Evolutionary conservation across 805 yeast genomes (phyloP), one percentile per base, ranked within the genome.

Genomic region (Ogataea naganishii): DNA sequence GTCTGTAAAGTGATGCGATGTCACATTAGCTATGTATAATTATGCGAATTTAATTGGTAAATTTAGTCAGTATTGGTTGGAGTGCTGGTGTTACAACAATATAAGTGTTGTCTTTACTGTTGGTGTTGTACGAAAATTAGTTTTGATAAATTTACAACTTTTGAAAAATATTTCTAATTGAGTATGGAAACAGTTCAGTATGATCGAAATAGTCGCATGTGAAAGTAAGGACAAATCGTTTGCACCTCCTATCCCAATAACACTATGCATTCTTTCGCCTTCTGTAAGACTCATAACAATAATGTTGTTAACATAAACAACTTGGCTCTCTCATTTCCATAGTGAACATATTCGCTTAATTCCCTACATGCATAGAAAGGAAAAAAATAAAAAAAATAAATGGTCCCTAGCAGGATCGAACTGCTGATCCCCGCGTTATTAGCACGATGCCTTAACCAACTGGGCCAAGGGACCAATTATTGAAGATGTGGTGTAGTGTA

Each of bases 371-470:
- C 8, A 14, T 14, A 5, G 20, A 8, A 18, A 17, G 20, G 11
- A 10, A 16, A 20, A 27, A 31, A 31, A 27, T 14, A 15, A 15
- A 21, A 34, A 46, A 31, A 44, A 40, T 16, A 40, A 53, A 47
- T 71, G 77, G 71, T 70, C 76, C 75, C 76, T 70, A 69, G 75
- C 77, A 66, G 78, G 76, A 69, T 71, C 78, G 78, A 71, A 71
- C 78, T 66, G 78, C 75, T 69, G 78, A 71, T 69, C 78, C 32
- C 33, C 37, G 44, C 41, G 44, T 39, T 39, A 39, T 39, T 39
- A 39, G 44, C 44, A 37, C 44, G 37, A 35, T 36, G 44, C 44
- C 44, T 39, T 39, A 38, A 37, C 44, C 44, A 39, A 39, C 44
- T 39, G 41, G 44, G 44, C 44, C 44, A 39, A 38, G 39, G 37